phyloP scores from a whole-genome alignment of 2,329 filamentous ascomycete genomes.

The Helotiales sp. region DNA sequence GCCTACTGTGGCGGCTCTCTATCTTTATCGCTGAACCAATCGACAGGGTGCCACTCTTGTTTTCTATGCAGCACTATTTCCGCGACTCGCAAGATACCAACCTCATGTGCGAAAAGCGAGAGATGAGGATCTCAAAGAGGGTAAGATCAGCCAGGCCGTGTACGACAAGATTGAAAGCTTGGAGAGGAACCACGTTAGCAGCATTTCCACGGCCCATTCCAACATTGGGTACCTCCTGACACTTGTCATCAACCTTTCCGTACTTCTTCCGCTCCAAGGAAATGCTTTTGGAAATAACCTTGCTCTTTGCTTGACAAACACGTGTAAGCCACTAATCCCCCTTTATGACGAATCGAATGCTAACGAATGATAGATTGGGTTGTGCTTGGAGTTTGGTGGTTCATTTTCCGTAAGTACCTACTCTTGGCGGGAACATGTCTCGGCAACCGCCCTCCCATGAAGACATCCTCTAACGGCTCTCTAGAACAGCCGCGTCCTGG shows the following conservation, averaged over 20 bases:
- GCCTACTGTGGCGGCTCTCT: not conserved
- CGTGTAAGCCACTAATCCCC: constrained; percentile 41
- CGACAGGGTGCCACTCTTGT: constrained; percentile 45
- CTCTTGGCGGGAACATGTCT: not conserved
- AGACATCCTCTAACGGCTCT: not conserved
- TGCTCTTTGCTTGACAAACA: constrained; percentile 48
- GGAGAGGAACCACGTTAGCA: constrained; percentile 50
- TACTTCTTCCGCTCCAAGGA: constrained; percentile 46
- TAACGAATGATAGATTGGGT: constrained; percentile 45
- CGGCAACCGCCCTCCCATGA: not conserved
- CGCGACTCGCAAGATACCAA: constrained; percentile 47
- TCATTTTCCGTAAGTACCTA: constrained; percentile 41
- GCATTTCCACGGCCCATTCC: constrained; percentile 49
- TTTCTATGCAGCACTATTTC: constrained; percentile 50
- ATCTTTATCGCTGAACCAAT: not conserved
- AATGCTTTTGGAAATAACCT: constrained; percentile 47
- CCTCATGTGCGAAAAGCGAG: constrained; percentile 49
- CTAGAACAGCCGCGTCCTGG: constrained; percentile 47
- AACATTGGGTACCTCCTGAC: constrained; percentile 50
- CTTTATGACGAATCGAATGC: not conserved
- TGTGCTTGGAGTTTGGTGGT: constrained; percentile 50
- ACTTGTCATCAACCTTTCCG: constrained; percentile 47
- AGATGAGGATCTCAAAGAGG: constrained; percentile 48
- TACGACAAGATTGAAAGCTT: constrained; percentile 50
- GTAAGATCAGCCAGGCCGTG: constrained; percentile 45